A percentile compares a stretch with the other conserved stretches of the same genome.
Evolutionary conservation across 768 basidiomycete species (phyloP).

Genomic region (Mycena chlorophos): DNA sequence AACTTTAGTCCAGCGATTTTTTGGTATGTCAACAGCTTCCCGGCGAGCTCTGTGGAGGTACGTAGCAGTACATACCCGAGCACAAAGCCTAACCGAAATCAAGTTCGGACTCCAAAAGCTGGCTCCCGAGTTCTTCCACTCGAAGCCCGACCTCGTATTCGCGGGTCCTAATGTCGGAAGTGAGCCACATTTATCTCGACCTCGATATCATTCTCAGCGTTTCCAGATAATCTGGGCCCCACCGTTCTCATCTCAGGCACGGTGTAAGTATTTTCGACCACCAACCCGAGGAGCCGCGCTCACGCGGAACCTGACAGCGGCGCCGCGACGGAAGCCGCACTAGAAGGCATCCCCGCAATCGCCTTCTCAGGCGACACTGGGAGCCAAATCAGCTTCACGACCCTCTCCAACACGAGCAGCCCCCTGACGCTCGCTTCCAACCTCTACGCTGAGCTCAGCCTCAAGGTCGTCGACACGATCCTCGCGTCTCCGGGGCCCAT

Average conservation of each 20-base stretch:
- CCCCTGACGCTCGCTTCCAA: neutral
- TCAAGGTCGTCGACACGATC: constrained; percentile 21
- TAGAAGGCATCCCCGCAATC: constrained; percentile 38
- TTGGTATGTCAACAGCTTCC: neutral
- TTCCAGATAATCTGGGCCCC: neutral
- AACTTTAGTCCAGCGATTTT: neutral
- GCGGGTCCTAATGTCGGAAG: neutral
- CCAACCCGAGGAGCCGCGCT: neutral
- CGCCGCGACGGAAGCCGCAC: constrained; percentile 49
- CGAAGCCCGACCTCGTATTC: neutral
- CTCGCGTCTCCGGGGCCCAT: constrained; percentile 24
- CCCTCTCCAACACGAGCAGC: neutral
- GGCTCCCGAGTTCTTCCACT: neutral
- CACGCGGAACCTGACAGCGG: constrained; percentile 36
- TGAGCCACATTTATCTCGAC: neutral
- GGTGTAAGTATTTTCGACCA: neutral
- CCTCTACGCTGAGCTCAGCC: constrained; percentile 21
- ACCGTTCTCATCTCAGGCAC: neutral
- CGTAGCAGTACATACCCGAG: neutral
- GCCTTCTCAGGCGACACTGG: constrained; percentile 26
- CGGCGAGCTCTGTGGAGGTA: neutral
- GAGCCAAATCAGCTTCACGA: neutral
- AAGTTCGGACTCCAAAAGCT: neutral
- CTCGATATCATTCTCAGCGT: neutral
- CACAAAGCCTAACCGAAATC: neutral